Evolutionary conservation across 2,329 filamentous ascomycete genomes (phyloP).

Genomic region (Fusarium fujikuroi): DNA sequence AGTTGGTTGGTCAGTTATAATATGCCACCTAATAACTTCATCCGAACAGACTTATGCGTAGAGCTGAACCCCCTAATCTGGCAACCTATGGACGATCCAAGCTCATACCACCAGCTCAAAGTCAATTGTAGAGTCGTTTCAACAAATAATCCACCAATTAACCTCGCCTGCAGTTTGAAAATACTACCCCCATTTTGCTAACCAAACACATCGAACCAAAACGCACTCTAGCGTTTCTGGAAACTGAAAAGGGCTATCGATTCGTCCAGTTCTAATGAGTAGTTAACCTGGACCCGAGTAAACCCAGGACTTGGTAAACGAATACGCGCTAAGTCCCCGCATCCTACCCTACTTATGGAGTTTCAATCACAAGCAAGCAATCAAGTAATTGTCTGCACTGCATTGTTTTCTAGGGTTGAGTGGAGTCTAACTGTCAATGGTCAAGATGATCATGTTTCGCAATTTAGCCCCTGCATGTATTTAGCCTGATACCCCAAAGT

Average conservation of each 20-base stretch:
- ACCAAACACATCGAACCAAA: not conserved
- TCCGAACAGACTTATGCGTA: too few relatives aligned
- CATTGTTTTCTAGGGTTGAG: not conserved
- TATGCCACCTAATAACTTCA: not conserved
- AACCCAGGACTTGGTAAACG: not conserved
- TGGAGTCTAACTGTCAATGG: not conserved
- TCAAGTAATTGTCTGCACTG: not conserved
- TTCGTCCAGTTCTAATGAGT: not conserved
- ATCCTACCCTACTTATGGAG: not conserved
- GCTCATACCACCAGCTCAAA: not conserved
- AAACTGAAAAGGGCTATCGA: not conserved
- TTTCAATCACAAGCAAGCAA: too few relatives aligned
- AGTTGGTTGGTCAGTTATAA: too few relatives aligned
- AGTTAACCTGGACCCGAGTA: not conserved
- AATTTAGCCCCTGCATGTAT: not conserved
- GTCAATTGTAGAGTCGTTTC: not conserved
- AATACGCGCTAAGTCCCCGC: not conserved
- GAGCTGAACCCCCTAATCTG: not conserved
- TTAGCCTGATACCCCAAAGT: not conserved
- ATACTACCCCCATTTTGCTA: not conserved
- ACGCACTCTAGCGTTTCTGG: not conserved
- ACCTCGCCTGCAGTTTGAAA: fast-evolving
- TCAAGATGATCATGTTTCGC: too few relatives aligned
- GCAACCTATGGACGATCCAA: not conserved
- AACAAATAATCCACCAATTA: not conserved